Evolutionary conservation across 78 protist species (phyloP).

Genomic region (Isochrysis galbana): DNA sequence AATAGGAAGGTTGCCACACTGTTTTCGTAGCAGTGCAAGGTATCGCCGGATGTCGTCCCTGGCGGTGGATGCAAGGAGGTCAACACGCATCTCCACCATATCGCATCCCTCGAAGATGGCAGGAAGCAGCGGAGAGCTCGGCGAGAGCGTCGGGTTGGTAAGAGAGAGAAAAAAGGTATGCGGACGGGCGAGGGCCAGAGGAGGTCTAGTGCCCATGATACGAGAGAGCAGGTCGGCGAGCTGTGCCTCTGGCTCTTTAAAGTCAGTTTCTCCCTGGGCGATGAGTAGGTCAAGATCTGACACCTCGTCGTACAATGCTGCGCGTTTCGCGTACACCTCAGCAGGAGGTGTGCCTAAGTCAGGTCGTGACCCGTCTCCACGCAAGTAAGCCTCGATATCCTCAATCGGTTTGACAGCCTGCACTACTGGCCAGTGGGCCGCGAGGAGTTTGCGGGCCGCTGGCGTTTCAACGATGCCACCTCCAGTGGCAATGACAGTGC

Average conservation of each 20-base stretch:
- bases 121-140: not conserved
- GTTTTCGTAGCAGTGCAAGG: constrained; percentile 49
- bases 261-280: not conserved
- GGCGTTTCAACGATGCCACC: constrained; percentile 68
- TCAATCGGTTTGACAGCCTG: constrained; percentile 38
- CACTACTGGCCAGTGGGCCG: not conserved
- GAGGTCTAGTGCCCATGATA: not conserved
- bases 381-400: constrained; percentile 37
- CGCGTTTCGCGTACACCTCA: constrained; percentile 27
- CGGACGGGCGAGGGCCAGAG: not conserved
- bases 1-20: constrained; percentile 26
- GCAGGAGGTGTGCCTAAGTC: not conserved
- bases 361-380: constrained; percentile 30
- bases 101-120: not conserved
- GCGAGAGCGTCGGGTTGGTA: constrained; percentile 5
- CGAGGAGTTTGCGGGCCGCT: constrained; percentile 15
- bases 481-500: constrained; percentile 51
- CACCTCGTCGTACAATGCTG: constrained; percentile 28
- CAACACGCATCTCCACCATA: constrained; percentile 68
- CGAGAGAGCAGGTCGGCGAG: not conserved
- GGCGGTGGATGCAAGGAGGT: constrained; percentile 23
- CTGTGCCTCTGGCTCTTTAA: not conserved
- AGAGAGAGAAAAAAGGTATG: constrained; percentile 50
- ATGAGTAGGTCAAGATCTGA: not conserved
- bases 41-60: not conserved